Percentiles rank a stretch among this genome's conserved stretches.
phyloP scores from a whole-genome alignment of 2,329 filamentous ascomycete genomes.

The Aschersonia sp. region DNA sequence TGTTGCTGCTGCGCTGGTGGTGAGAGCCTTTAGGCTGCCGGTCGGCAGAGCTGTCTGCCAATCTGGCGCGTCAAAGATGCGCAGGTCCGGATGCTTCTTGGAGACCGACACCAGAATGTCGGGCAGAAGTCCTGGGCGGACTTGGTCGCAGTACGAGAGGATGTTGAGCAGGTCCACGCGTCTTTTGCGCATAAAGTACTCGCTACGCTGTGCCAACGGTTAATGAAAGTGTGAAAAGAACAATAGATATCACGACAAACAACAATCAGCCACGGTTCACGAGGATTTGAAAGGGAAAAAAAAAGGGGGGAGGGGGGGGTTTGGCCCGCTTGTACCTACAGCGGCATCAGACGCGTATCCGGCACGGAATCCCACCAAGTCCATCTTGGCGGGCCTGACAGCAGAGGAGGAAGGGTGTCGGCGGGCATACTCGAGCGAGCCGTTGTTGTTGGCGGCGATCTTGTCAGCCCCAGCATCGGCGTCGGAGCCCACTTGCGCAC shows the following conservation, averaged over 20 bases:
- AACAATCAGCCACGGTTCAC: neutral
- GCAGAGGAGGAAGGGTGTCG: conserved; percentile 17
- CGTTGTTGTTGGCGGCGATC: neutral
- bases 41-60: conserved; percentile 15
- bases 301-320: conserved; percentile 1
- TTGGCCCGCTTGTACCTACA: conserved; percentile 12
- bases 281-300: neutral
- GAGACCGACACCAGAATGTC: conserved; percentile 27
- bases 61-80: conserved; percentile 25
- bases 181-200: conserved; percentile 23
- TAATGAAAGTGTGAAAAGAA: too few relatives aligned
- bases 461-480: neutral
- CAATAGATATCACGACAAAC: too few relatives aligned
- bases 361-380: conserved; percentile 22
- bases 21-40: too few relatives aligned
- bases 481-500: too few relatives aligned
- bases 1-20: too few relatives aligned
- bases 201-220: conserved; percentile 14
- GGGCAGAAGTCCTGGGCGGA: conserved; percentile 24
- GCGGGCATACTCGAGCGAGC: conserved; percentile 14
- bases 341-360: conserved; percentile 17
- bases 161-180: conserved; percentile 24
- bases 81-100: conserved; percentile 25
- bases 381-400: conserved; percentile 17
- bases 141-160: conserved; percentile 24